phyloP scores from a whole-genome alignment of 2,329 filamentous ascomycete species.

The Herpotrichia juniperi region DNA sequence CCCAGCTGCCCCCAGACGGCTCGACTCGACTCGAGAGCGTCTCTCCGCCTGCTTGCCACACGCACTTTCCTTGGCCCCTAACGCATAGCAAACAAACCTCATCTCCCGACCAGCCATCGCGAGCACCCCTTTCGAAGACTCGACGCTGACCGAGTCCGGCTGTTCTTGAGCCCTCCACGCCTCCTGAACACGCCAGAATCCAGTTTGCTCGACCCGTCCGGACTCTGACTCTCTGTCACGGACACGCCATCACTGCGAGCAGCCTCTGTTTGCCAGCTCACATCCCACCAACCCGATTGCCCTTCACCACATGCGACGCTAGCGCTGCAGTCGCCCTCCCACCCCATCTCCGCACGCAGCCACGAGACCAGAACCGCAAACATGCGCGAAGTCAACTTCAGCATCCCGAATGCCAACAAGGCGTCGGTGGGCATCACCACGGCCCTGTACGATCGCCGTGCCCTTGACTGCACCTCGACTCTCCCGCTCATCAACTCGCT shows the following conservation, averaged over 20 bases:
- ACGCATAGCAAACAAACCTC: slow-evolving; percentile 39
- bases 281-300: slow-evolving; percentile 10
- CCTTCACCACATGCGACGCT: slow-evolving; percentile 40
- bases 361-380: slow-evolving; percentile 48
- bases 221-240: slow-evolving; percentile 18
- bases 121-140: slow-evolving; percentile 22
- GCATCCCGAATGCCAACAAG: slow-evolving; percentile 99
- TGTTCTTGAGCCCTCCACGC: slow-evolving; percentile 16
- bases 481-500: slow-evolving; percentile 97
- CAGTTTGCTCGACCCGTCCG: slow-evolving; percentile 18
- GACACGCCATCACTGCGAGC: slow-evolving; percentile 13
- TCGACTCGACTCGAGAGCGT: no score
- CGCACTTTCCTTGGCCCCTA: slow-evolving; percentile 36
- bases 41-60: slow-evolving; percentile 26
- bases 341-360: slow-evolving; percentile 21
- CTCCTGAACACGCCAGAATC: slow-evolving; percentile 15
- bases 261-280: slow-evolving; percentile 16
- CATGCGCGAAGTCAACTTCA: slow-evolving; percentile 99
- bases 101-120: slow-evolving; percentile 31
- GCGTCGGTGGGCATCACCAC: slow-evolving; percentile 98
- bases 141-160: slow-evolving; percentile 14
- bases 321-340: slow-evolving; percentile 34
- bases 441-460: slow-evolving; percentile 94
- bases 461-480: slow-evolving; percentile 97
- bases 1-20: slow-evolving; percentile 16